Evolutionary conservation across 1,284 basidiomycete species (phyloP).

Genomic region (Fomitiporia mediterranea): DNA sequence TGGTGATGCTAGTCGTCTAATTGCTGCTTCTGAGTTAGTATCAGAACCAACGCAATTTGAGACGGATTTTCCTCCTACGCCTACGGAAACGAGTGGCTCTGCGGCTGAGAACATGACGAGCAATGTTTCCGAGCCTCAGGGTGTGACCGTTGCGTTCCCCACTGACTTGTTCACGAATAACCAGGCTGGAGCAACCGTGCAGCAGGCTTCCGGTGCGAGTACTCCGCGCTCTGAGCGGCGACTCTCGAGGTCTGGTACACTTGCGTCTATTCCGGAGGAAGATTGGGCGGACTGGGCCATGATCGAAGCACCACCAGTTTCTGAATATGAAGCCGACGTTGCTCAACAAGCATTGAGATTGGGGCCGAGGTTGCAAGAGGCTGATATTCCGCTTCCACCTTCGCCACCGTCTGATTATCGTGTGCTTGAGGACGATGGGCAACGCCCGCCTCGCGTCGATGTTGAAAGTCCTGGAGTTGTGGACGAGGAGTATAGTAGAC

Average conservation of each 20-base stretch:
- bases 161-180: no score
- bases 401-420: neutral
- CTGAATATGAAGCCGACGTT: neutral
- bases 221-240: neutral
- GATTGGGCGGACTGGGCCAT: slow-evolving; percentile 14
- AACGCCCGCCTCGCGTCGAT: neutral
- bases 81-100: no score
- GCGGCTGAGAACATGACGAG: neutral
- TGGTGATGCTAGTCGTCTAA: no score
- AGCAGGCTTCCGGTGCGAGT: neutral
- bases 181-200: neutral
- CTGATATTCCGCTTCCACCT: neutral
- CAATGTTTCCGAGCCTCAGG: no score
- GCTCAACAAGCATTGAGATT: neutral
- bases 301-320: slow-evolving; percentile 3
- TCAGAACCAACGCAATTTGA: neutral
- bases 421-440: neutral
- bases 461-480: neutral
- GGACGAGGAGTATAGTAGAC: neutral
- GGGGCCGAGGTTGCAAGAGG: neutral
- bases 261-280: slow-evolving; percentile 16
- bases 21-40: neutral
- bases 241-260: slow-evolving; percentile 8
- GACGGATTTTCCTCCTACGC: neutral
- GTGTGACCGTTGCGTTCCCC: no score